Percentiles rank a stretch among this genome's conserved stretches.
Conservation (phyloP, 495 filamentous ascomycete species). For the Podospora australis region DNA sequence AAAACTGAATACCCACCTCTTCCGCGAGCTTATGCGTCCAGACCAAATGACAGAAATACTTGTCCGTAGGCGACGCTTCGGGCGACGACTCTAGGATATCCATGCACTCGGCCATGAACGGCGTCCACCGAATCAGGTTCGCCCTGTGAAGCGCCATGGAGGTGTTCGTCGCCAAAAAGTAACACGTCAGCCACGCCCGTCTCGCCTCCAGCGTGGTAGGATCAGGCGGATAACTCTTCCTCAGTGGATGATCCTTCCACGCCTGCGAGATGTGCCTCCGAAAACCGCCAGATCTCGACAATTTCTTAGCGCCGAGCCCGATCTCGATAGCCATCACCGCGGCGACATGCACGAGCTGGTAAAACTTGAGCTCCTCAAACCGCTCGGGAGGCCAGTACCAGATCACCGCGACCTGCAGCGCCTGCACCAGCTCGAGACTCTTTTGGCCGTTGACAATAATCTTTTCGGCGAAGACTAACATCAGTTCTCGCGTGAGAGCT, state of each 20-base stretch:
- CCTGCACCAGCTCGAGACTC: slow-evolving; percentile 78
- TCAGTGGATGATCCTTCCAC: slow-evolving; percentile 44
- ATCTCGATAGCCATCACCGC: slow-evolving; percentile 84
- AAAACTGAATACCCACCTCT: slow-evolving; percentile 68
- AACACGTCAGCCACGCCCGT: slow-evolving; percentile 75
- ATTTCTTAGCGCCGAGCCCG: slow-evolving; percentile 59
- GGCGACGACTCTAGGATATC: slow-evolving; percentile 64
- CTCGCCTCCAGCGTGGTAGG: slow-evolving; percentile 64
- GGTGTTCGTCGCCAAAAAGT: slow-evolving; percentile 66
- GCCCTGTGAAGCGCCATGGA: slow-evolving; percentile 75
- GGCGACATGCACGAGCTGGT: slow-evolving; percentile 78
- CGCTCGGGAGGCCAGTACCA: slow-evolving; percentile 84
- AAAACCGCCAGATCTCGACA: slow-evolving; percentile 28
- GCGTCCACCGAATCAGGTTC: slow-evolving; percentile 72
- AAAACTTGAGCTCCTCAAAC: slow-evolving; percentile 85
- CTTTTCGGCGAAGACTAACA: slow-evolving; percentile 64
- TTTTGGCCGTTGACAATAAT: slow-evolving; percentile 74
- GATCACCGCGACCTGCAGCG: slow-evolving; percentile 60
- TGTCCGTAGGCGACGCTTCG: slow-evolving; percentile 67
- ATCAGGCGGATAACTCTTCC: slow-evolving; percentile 49
- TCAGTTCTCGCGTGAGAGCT: slow-evolving; percentile 60
- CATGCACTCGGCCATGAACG: slow-evolving; percentile 81
- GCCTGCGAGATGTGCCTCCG: slow-evolving; percentile 32
- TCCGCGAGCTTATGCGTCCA: slow-evolving; percentile 75
- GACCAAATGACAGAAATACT: slow-evolving; percentile 64